phyloP scores from a whole-genome alignment of 2,329 filamentous ascomycete genomes.

The Didymella exigua region DNA sequence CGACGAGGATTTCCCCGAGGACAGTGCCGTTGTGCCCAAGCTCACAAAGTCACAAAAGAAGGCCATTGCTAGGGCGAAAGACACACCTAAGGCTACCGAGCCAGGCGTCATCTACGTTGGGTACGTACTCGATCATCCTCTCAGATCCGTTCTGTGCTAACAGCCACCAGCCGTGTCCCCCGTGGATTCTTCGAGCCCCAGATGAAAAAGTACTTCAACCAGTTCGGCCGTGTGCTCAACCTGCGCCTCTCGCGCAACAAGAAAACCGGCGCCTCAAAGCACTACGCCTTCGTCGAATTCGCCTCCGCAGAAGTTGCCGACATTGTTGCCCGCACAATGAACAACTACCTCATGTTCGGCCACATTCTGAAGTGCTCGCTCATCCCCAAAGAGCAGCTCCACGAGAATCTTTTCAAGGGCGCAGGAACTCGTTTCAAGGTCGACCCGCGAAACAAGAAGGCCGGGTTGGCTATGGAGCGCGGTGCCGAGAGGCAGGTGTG shows the following conservation, averaged over 20 bases:
- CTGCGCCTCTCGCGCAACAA: conserved; percentile 90
- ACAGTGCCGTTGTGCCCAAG: conserved; percentile 44
- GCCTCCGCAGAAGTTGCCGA: conserved; percentile 76
- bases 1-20: conserved; percentile 43
- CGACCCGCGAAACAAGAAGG: conserved; percentile 86
- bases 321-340: conserved; percentile 94
- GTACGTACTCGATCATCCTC: conserved; percentile 40
- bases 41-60: conserved; percentile 42
- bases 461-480: conserved; percentile 73
- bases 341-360: conserved; percentile 94
- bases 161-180: conserved; percentile 69
- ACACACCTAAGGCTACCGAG: conserved; percentile 59
- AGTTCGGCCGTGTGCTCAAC: conserved; percentile 82
- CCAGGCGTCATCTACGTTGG: conserved; percentile 88
- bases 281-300: conserved; percentile 96
- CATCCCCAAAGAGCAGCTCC: conserved; percentile 76
- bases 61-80: conserved; percentile 57
- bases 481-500: conserved; percentile 77
- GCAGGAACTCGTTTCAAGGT: conserved; percentile 89
- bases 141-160: background rate
- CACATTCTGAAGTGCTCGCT: conserved; percentile 89
- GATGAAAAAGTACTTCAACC: conserved; percentile 90
- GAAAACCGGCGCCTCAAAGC: conserved; percentile 87
- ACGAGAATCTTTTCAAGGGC: conserved; percentile 84
- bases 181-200: conserved; percentile 98